Conservation (phyloP, 495 filamentous ascomycete species). For the Echria macrotheca region DNA sequence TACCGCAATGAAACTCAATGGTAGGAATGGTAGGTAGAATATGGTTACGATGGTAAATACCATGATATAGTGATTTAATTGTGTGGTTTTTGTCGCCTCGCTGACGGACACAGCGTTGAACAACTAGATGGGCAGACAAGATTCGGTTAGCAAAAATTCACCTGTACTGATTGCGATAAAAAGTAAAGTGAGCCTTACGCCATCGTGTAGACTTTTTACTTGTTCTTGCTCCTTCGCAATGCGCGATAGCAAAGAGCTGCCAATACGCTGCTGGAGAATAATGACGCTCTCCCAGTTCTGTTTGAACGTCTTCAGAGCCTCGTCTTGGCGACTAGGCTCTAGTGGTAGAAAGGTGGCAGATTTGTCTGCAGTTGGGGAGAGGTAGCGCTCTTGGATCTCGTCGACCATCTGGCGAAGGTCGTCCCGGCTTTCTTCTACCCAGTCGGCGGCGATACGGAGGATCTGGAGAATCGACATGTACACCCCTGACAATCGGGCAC, state of each 20-base stretch:
- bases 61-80: constrained; percentile 1
- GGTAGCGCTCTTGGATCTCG: not conserved
- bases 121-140: not conserved
- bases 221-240: no score
- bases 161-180: no score
- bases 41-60: constrained; percentile 2
- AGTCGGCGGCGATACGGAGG: not conserved
- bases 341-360: not conserved
- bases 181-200: no score
- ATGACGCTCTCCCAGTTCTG: constrained; percentile 2
- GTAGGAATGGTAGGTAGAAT: constrained; percentile 1
- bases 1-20: constrained; percentile 4
- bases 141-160: no score
- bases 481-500: not conserved
- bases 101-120: not conserved
- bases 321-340: not conserved
- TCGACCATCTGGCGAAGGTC: constrained; percentile 1
- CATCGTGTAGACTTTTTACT: no score
- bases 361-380: not conserved
- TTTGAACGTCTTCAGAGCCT: not conserved
- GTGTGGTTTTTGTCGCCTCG: not conserved
- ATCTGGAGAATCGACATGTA: constrained; percentile 1
- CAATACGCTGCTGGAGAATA: not conserved
- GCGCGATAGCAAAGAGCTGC: not conserved
- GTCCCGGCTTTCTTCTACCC: not conserved